Conservation (phyloP, 805 yeast genomes). For the Suhomyces sp. region DNA sequence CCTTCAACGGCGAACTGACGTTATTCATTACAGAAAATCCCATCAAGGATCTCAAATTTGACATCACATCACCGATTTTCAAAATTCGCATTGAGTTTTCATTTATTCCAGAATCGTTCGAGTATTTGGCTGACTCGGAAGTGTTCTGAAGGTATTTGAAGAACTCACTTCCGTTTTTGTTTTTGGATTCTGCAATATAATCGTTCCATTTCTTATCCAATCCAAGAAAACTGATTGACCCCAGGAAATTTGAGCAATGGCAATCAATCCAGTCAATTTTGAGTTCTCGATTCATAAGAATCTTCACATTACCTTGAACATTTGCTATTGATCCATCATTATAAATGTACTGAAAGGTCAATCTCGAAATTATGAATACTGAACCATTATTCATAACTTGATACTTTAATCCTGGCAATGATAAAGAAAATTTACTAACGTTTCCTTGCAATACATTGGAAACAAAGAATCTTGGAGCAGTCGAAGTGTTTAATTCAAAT, state of each 20-base stretch:
- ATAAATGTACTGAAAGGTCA: constrained; percentile 41
- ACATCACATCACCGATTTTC: constrained; percentile 78
- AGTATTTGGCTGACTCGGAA: constrained; percentile 45
- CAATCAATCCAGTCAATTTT: constrained; percentile 74
- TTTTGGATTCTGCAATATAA: constrained; percentile 11
- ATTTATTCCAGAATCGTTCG: constrained; percentile 62
- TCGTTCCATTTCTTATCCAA: constrained; percentile 29
- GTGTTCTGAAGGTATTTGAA: constrained; percentile 20
- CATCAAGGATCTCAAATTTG: constrained; percentile 66
- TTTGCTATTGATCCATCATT: constrained; percentile 70
- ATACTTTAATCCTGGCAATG: constrained; percentile 38
- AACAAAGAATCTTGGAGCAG: constrained; percentile 63
- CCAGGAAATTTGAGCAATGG: constrained; percentile 32
- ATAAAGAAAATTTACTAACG: constrained; percentile 24
- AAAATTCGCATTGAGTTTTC: constrained; percentile 65
- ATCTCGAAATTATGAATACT: constrained; percentile 32
- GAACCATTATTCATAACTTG: constrained; percentile 42
- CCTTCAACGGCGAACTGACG: constrained; percentile 53
- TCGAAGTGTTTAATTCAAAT: constrained; percentile 62
- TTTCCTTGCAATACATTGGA: constrained; percentile 50
- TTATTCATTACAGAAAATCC: constrained; percentile 49
- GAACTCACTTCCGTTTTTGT: constrained; percentile 17
- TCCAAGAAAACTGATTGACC: constrained; percentile 22
- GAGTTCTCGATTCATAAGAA: constrained; percentile 60
- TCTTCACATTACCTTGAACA: constrained; percentile 59